These are phyloP conservation scores for Diospyros lotus DNA, from an alignment of 148 eudicot genomes.

Conservation along the genomic window DNA sequence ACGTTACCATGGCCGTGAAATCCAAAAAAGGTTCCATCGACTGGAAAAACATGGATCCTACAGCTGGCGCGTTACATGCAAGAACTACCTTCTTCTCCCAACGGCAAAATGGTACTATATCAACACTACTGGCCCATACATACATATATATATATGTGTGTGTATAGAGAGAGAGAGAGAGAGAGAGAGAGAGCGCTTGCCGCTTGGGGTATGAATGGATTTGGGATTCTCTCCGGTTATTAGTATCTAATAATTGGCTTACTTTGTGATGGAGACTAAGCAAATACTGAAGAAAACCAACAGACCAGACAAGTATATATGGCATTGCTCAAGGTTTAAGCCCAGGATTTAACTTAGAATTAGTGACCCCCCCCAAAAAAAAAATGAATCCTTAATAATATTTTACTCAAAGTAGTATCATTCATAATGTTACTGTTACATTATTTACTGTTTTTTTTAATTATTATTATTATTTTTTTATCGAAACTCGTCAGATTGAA, in stretches of 20 bases:
- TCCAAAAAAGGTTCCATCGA: conserved; percentile 4
- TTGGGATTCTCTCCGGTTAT: not conserved
- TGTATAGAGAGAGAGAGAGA: conserved; percentile 6
- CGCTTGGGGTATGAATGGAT: not conserved
- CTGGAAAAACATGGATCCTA: not conserved
- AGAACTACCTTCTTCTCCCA: not conserved
- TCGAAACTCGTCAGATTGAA: too few relatives aligned
- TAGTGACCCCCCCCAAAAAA: too few relatives aligned
- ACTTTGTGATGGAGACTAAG: not conserved
- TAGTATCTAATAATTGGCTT: not conserved
- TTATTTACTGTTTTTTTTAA: too few relatives aligned
- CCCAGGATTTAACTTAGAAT: not conserved
- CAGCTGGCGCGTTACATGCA: conserved; percentile 6
- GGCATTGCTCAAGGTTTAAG: not conserved
- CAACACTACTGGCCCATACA: too few relatives aligned
- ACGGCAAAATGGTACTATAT: not conserved
- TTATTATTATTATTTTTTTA: too few relatives aligned
- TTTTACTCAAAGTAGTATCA: too few relatives aligned
- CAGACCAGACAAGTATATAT: not conserved
- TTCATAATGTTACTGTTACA: too few relatives aligned
- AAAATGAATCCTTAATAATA: too few relatives aligned
- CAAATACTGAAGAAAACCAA: too few relatives aligned
- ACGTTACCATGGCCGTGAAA: not conserved
- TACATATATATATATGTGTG: not conserved
- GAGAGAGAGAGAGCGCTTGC: not conserved